Percentiles rank a stretch among this genome's conserved stretches.
Conservation (phyloP, 768 basidiomycete genomes). For the Butyriboletus loyo region DNA sequence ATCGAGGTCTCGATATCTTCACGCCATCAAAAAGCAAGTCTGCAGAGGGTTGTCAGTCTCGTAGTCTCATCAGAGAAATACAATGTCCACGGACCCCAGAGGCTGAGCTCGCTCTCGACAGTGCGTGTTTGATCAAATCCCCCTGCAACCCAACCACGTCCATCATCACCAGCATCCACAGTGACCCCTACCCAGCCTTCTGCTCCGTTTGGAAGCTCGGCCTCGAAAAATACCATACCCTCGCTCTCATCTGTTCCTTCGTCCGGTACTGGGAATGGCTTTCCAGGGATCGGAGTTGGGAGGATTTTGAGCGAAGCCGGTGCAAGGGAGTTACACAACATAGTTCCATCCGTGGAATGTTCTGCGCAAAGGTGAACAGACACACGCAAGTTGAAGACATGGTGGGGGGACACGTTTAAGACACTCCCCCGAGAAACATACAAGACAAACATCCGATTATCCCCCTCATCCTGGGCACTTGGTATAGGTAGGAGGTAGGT, state of each 20-base stretch:
- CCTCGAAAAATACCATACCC: conserved; percentile 65
- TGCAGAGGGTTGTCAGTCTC: conserved; percentile 24
- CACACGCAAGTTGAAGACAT: conserved; percentile 41
- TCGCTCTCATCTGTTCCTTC: conserved; percentile 76
- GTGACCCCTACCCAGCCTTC: conserved; percentile 51
- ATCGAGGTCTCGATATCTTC: conserved; percentile 32
- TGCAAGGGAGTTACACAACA: conserved; percentile 38
- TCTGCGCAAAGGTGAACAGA: conserved; percentile 46
- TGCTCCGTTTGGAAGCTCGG: conserved; percentile 32
- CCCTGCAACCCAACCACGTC: conserved; percentile 60
- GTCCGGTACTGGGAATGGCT: conserved; percentile 60
- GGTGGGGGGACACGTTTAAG: conserved; percentile 47
- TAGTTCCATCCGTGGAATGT: conserved; percentile 15
- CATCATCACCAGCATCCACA: conserved; percentile 47
- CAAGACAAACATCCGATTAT: conserved; percentile 43
- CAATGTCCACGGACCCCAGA: conserved; percentile 39
- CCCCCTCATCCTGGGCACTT: background rate
- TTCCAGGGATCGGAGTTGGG: conserved; percentile 54
- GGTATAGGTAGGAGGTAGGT: conserved; percentile 51
- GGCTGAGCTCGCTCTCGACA: conserved; percentile 33
- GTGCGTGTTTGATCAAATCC: conserved; percentile 41
- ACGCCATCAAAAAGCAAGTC: conserved; percentile 38
- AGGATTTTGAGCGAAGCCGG: conserved; percentile 58
- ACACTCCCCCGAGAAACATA: conserved; percentile 63
- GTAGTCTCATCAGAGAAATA: background rate